A percentile compares a stretch with the other conserved stretches of the same genome.
Evolutionary conservation across 805 yeast genomes (phyloP).

Genomic region (Kodamaea leandrae): DNA sequence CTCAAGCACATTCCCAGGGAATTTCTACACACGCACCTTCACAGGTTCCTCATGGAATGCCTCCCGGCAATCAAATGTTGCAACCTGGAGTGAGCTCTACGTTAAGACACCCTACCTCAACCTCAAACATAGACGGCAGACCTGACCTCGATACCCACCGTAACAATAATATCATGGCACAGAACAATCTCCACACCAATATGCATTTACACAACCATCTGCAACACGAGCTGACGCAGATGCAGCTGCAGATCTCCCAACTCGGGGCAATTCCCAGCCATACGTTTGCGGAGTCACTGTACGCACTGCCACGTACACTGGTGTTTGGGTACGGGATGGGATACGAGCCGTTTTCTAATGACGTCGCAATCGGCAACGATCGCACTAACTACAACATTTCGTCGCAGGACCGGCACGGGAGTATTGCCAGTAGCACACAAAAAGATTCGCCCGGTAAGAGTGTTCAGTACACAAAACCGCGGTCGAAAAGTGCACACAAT

Average conservation of each 20-base stretch:
- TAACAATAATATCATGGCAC: too few species aligned
- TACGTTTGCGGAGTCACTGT: background rate
- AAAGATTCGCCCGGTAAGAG: conserved; percentile 1
- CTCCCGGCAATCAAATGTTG: too few species aligned
- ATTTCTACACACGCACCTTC: too few species aligned
- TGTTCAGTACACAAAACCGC: conserved; percentile 13
- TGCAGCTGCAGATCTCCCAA: background rate
- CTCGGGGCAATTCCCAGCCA: background rate
- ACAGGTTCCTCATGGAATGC: too few species aligned
- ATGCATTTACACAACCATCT: too few species aligned
- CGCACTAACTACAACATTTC: background rate
- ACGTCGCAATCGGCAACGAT: background rate
- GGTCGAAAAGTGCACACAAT: conserved; percentile 37
- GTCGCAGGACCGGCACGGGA: conserved; percentile 1
- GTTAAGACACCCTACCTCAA: too few species aligned
- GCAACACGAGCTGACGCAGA: background rate
- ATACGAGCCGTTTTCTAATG: background rate
- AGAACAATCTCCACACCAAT: too few species aligned
- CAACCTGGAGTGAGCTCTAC: too few species aligned
- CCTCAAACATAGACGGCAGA: too few species aligned
- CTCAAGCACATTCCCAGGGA: too few species aligned
- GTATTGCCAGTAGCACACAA: conserved; percentile 1
- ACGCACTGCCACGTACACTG: background rate
- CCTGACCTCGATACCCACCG: too few species aligned
- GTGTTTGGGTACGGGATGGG: conserved; percentile 4